phyloP scores from a whole-genome alignment of 495 filamentous ascomycete species.

The Aspergillus indologenus region DNA sequence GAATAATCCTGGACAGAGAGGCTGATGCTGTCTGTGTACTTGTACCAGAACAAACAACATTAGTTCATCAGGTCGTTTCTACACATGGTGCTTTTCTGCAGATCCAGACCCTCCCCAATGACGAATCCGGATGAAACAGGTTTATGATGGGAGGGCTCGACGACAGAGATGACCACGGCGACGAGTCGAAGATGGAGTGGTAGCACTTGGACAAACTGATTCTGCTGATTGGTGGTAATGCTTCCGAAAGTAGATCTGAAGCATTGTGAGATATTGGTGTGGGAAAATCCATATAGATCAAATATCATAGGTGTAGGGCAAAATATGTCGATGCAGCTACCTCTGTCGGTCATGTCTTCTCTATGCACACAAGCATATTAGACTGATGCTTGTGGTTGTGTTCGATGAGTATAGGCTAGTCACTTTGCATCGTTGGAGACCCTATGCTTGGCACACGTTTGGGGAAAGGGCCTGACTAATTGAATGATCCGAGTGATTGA shows the following conservation, averaged over 20 bases:
- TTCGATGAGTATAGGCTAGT: no score
- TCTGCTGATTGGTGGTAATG: neutral
- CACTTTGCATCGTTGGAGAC: slow-evolving; percentile 3
- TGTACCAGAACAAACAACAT: neutral
- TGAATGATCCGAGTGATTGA: neutral
- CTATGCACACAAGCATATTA: neutral
- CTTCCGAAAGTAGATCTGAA: neutral
- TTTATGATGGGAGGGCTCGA: neutral
- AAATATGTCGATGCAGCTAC: neutral
- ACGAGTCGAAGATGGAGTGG: neutral
- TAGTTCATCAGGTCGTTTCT: neutral
- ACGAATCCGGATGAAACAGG: slow-evolving; percentile 4
- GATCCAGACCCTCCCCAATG: slow-evolving; percentile 1
- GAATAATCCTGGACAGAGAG: no score
- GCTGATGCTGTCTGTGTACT: no score
- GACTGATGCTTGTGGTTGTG: neutral
- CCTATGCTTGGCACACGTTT: slow-evolving; percentile 1
- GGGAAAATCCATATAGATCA: neutral
- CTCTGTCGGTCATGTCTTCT: neutral
- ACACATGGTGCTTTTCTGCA: neutral
- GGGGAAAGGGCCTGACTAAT: neutral
- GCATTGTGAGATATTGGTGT: neutral
- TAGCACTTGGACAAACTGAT: neutral
- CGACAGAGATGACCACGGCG: neutral
- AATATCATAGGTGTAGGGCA: neutral